Evolutionary conservation across 352 stramenopile genomes (phyloP).

Genomic region (Globisporangium splendens): DNA sequence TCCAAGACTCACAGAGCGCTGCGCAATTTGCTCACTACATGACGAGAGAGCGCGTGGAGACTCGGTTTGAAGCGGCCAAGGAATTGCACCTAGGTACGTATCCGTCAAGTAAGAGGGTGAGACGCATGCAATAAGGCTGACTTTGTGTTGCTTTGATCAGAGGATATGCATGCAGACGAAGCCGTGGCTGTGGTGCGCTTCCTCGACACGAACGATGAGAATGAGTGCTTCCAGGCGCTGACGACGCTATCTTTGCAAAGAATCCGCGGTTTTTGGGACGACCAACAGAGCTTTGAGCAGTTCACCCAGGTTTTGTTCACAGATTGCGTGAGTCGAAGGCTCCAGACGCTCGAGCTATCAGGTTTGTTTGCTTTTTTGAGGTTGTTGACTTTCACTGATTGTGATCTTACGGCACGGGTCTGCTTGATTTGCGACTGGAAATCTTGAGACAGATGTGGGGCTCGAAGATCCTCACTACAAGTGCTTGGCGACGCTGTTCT

Average conservation of each 20-base stretch:
- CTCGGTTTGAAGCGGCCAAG: conserved; percentile 23
- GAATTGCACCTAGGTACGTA: conserved; percentile 19
- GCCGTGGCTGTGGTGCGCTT: conserved; percentile 29
- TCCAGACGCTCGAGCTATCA: conserved; percentile 29
- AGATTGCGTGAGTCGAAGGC: conserved; percentile 32
- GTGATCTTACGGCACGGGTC: no score
- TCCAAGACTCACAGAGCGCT: conserved; percentile 4
- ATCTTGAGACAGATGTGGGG: conserved; percentile 25
- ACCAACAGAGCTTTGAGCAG: conserved; percentile 30
- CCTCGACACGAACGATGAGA: conserved; percentile 23
- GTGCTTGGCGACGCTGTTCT: conserved; percentile 40
- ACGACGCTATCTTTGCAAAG: conserved; percentile 24
- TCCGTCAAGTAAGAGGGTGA: neutral
- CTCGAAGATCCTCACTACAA: conserved; percentile 45
- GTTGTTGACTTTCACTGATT: neutral
- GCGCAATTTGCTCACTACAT: conserved; percentile 22
- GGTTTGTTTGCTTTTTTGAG: conserved; percentile 10
- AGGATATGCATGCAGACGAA: conserved; percentile 14
- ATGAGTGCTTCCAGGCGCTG: conserved; percentile 37
- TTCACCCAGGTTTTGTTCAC: conserved; percentile 58
- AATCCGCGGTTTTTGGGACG: conserved; percentile 20
- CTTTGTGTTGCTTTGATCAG: conserved; percentile 2
- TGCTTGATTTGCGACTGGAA: no score
- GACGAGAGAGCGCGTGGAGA: conserved; percentile 18
- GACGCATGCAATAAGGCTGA: neutral